Percentiles rank a stretch among this genome's conserved stretches.
phyloP scores from a whole-genome alignment of 768 basidiomycete species.

The Pleurotus eryngii region DNA sequence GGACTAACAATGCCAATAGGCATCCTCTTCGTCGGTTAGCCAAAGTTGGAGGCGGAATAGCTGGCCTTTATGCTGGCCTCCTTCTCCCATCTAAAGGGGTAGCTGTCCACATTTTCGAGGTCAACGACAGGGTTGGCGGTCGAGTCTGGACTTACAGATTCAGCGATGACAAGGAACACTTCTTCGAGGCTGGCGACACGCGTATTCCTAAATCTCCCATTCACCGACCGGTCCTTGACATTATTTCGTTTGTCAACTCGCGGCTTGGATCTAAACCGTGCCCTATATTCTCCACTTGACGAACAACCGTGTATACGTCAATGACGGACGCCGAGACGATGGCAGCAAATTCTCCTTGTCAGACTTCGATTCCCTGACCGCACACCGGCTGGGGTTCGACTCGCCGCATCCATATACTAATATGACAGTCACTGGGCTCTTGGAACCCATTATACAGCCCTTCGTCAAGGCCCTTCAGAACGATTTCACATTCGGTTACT shows the following conservation, averaged over 20 bases:
- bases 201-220: conserved; percentile 11
- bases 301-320: conserved; percentile 1
- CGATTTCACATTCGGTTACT: not conserved
- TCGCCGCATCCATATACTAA: not conserved
- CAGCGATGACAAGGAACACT: conserved; percentile 12
- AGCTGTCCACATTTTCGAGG: conserved; percentile 3
- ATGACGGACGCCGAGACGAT: not conserved
- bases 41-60: conserved; percentile 1
- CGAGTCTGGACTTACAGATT: conserved; percentile 13
- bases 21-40: not conserved
- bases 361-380: conserved; percentile 1
- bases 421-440: not conserved
- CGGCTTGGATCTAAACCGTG: not conserved
- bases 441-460: not conserved
- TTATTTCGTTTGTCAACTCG: conserved; percentile 4
- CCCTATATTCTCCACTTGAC: conserved; percentile 4
- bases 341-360: not conserved
- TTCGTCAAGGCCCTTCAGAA: not conserved
- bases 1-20: not conserved
- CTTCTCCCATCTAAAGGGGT: conserved; percentile 6
- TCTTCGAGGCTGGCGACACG: conserved; percentile 17
- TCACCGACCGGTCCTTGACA: conserved; percentile 1
- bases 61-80: conserved; percentile 4
- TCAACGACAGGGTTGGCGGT: conserved; percentile 11
- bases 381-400: conserved; percentile 1